These are phyloP conservation scores for Cercis canadensis DNA, from an alignment of 306 rosid species.

Conservation along the genomic window DNA sequence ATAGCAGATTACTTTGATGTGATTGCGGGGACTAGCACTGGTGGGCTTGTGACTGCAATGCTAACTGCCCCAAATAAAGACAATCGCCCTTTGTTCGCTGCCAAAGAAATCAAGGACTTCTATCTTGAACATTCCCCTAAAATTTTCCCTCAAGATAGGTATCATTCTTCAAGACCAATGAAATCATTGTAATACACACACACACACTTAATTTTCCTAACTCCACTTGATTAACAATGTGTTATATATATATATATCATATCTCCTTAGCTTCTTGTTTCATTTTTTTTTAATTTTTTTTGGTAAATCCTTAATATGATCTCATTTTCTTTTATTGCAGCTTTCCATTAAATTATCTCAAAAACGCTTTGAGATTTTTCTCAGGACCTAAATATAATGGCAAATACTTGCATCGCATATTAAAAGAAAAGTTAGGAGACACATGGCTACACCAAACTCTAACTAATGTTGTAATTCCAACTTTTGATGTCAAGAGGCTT, in stretches of 20 bases:
- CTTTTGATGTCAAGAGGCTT: slow-evolving; percentile 40
- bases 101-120: slow-evolving; percentile 36
- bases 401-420: slow-evolving; percentile 13
- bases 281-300: too few relatives aligned
- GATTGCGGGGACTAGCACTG: slow-evolving; percentile 37
- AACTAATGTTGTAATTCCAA: slow-evolving; percentile 46
- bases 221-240: too few relatives aligned
- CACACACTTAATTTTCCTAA: too few relatives aligned
- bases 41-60: slow-evolving; percentile 46
- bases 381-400: slow-evolving; percentile 25
- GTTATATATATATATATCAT: too few relatives aligned
- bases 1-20: slow-evolving; percentile 50
- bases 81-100: slow-evolving; percentile 45
- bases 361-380: too few relatives aligned
- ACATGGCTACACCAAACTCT: slow-evolving; percentile 37
- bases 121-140: slow-evolving; percentile 27
- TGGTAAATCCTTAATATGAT: too few relatives aligned
- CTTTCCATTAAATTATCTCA: too few relatives aligned
- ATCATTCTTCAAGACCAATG: too few relatives aligned
- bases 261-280: too few relatives aligned
- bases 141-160: slow-evolving; percentile 29
- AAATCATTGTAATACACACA: too few relatives aligned
- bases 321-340: too few relatives aligned
- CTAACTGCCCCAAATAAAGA: slow-evolving; percentile 34
- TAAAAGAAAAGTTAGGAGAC: background rate